Conservation (phyloP, 2,329 filamentous ascomycete genomes). For the Cytospora mali region DNA sequence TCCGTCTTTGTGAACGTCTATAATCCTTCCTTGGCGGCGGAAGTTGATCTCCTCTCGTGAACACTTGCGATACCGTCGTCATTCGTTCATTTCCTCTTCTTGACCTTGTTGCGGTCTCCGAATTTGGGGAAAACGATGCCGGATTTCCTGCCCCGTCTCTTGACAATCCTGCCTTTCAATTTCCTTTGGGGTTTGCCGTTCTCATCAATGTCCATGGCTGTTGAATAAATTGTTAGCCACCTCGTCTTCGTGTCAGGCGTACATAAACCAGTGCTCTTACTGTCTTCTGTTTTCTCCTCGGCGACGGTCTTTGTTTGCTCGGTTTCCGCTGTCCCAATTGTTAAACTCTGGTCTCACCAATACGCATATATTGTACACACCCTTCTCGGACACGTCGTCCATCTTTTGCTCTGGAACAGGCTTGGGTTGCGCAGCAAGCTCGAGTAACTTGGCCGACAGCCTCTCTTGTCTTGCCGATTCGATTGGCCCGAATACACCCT, state of each 20-base stretch:
- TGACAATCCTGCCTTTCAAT: conserved; percentile 58
- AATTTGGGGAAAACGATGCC: conserved; percentile 64
- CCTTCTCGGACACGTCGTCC: conserved; percentile 52
- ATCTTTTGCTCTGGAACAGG: conserved; percentile 49
- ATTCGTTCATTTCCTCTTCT: conserved; percentile 44
- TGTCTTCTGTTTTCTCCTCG: conserved; percentile 37
- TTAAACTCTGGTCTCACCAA: background rate
- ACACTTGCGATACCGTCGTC: conserved; percentile 1
- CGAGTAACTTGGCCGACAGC: conserved; percentile 82
- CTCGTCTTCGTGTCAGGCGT: background rate
- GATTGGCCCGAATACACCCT: conserved; percentile 80
- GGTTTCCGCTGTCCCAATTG: conserved; percentile 24
- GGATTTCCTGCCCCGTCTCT: conserved; percentile 57
- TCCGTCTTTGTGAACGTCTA: background rate
- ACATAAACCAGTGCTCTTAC: conserved; percentile 29
- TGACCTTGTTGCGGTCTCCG: conserved; percentile 52
- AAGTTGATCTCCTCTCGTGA: background rate
- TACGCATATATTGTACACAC: conserved; percentile 33
- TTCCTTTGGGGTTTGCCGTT: conserved; percentile 43
- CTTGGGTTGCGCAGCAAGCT: conserved; percentile 76
- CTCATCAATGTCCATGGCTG: conserved; percentile 61
- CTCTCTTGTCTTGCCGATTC: conserved; percentile 79
- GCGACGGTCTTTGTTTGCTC: conserved; percentile 36
- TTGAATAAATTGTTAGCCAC: conserved; percentile 16
- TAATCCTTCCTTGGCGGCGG: background rate